Evolutionary conservation across 495 filamentous ascomycete genomes (phyloP), one percentile per base, ranked within the genome.

Genomic region (Penicillium paxilli): DNA sequence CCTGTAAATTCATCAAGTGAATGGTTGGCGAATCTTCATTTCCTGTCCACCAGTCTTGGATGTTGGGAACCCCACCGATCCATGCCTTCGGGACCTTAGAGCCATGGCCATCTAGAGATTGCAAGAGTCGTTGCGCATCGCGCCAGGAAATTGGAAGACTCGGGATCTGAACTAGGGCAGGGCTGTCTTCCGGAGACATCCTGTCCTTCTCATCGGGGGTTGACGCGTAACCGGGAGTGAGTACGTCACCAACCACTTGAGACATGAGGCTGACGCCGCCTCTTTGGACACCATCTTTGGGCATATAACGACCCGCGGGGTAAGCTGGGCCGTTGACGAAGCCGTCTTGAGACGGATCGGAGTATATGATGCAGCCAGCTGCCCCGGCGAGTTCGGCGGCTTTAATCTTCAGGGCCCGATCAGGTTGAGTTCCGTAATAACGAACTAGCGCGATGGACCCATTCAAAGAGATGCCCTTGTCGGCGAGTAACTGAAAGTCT

Each of bases 291-390:
- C 85, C 87, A 65, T 91, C 89, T 11, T 78, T 79, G 0, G 92
- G 89, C 80, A 92, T 87, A 63, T 73, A 91, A 11, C 85, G 83
- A 23, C 90, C 90, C n/a, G 85, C 72, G 0, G 91, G 90, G 51
- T 83, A 92, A 1, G 78, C 74, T 4, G 84, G 77, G 2, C 88
- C 90, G 45, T 80, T 80, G 33, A 81, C 57, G 60, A 89, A 92
- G 8, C 89, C 90, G 61, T 95, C 87, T 42, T 96, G 86, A 1
- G 80, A 75, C 0, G 91, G 93, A 68, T 97, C 93, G 30, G 86
- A 93, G 72, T 96, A 98, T 54, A 96, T 90, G 30, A 98, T 83
- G 60, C 90, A 94, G 3, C 93, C 94, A 2, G 77, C 85, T 49
- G 89, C 92, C 2, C 93, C 94, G 2, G 84, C 86, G 51, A 88